Percentiles rank a stretch among this genome's conserved stretches.
These are phyloP conservation scores for Rhodotorula sp. DNA, from an alignment of 1,284 basidiomycete genomes.

Conservation along the genomic window DNA sequence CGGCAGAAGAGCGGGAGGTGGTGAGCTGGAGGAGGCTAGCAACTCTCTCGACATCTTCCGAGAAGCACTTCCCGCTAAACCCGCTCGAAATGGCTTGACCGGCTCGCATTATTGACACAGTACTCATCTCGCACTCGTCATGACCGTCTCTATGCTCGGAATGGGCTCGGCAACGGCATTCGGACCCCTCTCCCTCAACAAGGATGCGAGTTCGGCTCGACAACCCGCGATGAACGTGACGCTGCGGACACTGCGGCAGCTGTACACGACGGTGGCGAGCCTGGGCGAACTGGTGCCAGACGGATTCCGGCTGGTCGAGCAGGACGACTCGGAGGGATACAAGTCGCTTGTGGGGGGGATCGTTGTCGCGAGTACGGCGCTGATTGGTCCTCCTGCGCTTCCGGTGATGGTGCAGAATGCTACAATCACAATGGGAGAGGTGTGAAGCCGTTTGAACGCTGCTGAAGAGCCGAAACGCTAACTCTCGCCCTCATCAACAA, in stretches of 20 bases:
- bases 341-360: constrained; percentile 9
- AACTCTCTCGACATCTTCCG: too few species aligned
- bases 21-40: neutral
- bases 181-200: too few species aligned
- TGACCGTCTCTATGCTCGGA: too few species aligned
- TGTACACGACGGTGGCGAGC: constrained; percentile 1
- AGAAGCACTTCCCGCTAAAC: too few species aligned
- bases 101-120: too few species aligned
- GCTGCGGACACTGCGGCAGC: neutral
- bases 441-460: neutral
- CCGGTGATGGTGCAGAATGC: neutral
- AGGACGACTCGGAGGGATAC: constrained; percentile 14
- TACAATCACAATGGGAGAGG: constrained; percentile 26
- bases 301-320: neutral
- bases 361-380: constrained; percentile 9
- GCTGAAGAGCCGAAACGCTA: neutral
- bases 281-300: neutral
- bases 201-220: too few species aligned
- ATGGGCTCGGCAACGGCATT: too few species aligned
- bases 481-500: too few species aligned
- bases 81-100: too few species aligned
- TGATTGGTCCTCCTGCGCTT: neutral
- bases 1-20: neutral
- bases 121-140: too few species aligned
- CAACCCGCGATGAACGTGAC: neutral